Base-by-base conservation (phyloP, 2,329 filamentous ascomycete genomes). In the Pseudogymnoascus sp. region DNA sequence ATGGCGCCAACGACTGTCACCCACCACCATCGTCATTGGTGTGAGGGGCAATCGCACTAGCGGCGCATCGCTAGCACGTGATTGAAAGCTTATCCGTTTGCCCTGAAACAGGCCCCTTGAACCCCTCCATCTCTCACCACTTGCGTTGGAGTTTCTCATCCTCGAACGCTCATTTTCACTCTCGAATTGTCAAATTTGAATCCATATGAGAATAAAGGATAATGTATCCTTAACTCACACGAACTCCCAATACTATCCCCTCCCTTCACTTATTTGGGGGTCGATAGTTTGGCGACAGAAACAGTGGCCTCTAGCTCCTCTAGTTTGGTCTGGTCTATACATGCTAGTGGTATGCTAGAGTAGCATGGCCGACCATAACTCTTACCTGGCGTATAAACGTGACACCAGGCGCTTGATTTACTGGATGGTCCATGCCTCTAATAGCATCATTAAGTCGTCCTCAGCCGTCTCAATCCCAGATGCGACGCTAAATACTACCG, bases 401-500 rank as follows among this genome's bases (percentile, higher is more conserved):
- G 74, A 79, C 46, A 76, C 73, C 0, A 74, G 68, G 50, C 68
- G 72, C 13, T 65, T 77, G 0, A 61, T 77, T 2, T 76, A 75
- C 62, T 80, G 76, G 76, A 68, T 79, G 33, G 69, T 79, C 7
- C 70, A 74, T 37, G 68, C 72, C 4, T 77, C 74, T 5, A 79
- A 78, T 64, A 65, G 62, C 40, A 72, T 79, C 40, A 68, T 77
- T 62, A 68, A 67, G 17, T 69, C 68, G 2, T 56, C 64, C n/a
- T n/a, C n/a, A 10, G 65, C 59, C 59, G 62, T 67, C n/a, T 26
- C 37, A 40, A 33, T 23, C 13, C 17, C 46, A 19, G 64, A 66
- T 40, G 44, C 61, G n/a, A 63, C 62, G 5, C 40, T 71, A 6
- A 79, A 80, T 65, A 76, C 72, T 1, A 75, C 73, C 0, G 76